phyloP scores from a whole-genome alignment of 768 basidiomycete genomes.

The Phylloporus sp. region DNA sequence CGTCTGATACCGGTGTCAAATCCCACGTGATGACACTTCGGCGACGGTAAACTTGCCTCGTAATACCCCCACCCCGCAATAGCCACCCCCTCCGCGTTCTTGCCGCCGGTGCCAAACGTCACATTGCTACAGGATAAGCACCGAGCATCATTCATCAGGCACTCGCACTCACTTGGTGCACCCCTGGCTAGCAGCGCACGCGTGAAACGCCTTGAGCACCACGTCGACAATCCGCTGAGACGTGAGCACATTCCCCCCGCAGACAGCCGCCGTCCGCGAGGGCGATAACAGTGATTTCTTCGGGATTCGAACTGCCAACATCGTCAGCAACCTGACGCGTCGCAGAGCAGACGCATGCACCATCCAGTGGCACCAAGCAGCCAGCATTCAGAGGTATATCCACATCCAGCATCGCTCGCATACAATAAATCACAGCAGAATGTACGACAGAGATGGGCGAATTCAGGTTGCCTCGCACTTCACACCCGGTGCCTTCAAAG shows the following conservation, averaged over 20 bases:
- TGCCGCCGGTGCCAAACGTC: conserved; percentile 87
- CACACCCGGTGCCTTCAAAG: conserved; percentile 78
- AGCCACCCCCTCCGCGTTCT: conserved; percentile 69
- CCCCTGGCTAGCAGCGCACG: conserved; percentile 88
- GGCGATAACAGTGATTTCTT: conserved; percentile 74
- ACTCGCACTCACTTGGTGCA: conserved; percentile 70
- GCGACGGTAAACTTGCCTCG: conserved; percentile 42
- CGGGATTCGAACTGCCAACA: conserved; percentile 65
- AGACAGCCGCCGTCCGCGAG: conserved; percentile 83
- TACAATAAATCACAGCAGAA: conserved; percentile 84
- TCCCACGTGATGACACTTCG: not conserved
- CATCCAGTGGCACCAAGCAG: conserved; percentile 80
- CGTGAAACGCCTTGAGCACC: conserved; percentile 87
- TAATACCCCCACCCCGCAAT: conserved; percentile 88
- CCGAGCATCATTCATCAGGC: not conserved
- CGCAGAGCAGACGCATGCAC: conserved; percentile 36
- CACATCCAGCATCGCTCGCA: conserved; percentile 77
- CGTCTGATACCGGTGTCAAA: conserved; percentile 41
- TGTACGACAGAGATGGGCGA: conserved; percentile 82
- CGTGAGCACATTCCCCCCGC: conserved; percentile 88
- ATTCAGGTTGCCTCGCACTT: conserved; percentile 83
- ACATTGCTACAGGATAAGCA: conserved; percentile 53
- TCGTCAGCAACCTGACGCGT: not conserved
- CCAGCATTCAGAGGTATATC: conserved; percentile 94
- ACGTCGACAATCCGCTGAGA: conserved; percentile 94